These are phyloP conservation scores for Phytophthora macrochlamydospora DNA, from an alignment of 352 stramenopile genomes.

Conservation along the genomic window DNA sequence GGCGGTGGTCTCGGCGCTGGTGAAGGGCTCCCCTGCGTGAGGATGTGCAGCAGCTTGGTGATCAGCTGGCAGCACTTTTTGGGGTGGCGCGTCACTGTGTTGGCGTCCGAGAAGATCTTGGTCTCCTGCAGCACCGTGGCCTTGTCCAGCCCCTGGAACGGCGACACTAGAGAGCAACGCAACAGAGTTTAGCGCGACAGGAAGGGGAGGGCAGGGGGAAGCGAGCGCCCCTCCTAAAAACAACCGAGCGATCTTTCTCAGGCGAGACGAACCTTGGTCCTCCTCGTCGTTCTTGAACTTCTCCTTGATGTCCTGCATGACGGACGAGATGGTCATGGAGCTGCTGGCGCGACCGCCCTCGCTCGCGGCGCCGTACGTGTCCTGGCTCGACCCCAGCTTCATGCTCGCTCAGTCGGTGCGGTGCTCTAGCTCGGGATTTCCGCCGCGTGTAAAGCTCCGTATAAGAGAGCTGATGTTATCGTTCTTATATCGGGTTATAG, in stretches of 20 bases:
- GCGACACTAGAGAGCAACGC: constrained; percentile 64
- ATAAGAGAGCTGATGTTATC: too few relatives aligned
- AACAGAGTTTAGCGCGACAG: background rate
- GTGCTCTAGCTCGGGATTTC: constrained; percentile 23
- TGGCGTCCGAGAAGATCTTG: constrained; percentile 98
- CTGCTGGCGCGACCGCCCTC: constrained; percentile 44
- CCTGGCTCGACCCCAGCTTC: constrained; percentile 66
- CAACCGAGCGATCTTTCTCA: constrained; percentile 6
- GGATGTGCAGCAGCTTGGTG: constrained; percentile 98
- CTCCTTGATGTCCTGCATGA: constrained; percentile 96
- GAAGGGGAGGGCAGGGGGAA: background rate
- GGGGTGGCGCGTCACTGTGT: constrained; percentile 96
- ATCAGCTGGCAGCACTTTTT: constrained; percentile 99
- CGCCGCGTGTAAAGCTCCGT: constrained; percentile 26
- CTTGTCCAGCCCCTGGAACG: constrained; percentile 96
- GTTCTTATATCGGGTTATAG: too few relatives aligned
- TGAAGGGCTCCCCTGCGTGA: constrained; percentile 98
- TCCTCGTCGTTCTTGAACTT: constrained; percentile 99
- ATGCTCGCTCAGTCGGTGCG: constrained; percentile 39
- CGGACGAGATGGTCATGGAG: constrained; percentile 69
- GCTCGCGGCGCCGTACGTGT: constrained; percentile 47
- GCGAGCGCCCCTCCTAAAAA: background rate
- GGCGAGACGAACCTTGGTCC: constrained; percentile 68
- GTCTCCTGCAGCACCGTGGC: constrained; percentile 97
- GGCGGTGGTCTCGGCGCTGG: constrained; percentile 94